Base-by-base conservation (phyloP, 2,329 filamentous ascomycete species). In the Aspergillus glaucus region DNA sequence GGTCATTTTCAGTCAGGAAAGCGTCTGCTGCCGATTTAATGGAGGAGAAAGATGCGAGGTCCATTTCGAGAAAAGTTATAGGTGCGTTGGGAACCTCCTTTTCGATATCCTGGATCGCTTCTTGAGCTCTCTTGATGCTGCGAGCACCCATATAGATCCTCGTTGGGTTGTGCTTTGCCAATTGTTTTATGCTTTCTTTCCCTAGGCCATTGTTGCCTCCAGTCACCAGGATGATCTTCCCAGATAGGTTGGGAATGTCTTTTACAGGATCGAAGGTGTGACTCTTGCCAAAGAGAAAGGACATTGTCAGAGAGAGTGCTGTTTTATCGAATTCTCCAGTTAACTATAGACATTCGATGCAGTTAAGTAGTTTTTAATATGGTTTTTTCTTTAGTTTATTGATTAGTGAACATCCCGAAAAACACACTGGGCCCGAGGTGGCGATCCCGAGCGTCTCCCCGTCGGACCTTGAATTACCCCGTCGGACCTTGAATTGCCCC, bases 131-230 rank as follows among this genome's bases (percentile, higher is more conserved):
- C 17, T 12, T 14, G 10, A 10, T 12, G 14, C 21, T 43, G 17
- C 50, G 50, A 10, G 50, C 44, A 7, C 39, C 50, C 15, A 52
- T 40, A 10, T 50, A 54, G 15, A 54, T 50, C 3, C 22, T 24
- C 1, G 43, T 43, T 9, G 52, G 49, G 22, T 48, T 43, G 40
- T 54, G 47, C 30, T 39, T 19, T 10, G 26, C 22, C 8, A 50
- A 30, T 21, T 57, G 44, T 4, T 40, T 40, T 32, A 78, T 62
- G 28, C 71, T 71, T 55, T 74, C 68, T 46, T 72, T 71, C 34
- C 75, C 75, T 3, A 78, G 62, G 19, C 75, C 75, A 6, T 64
- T 60, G 48, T 76, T 78, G 46, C 73, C 72, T 47, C 72, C 72
- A 15, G 73, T 75, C 1, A 75, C 67, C 1, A 75, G 50, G 10